Evolutionary conservation across 1,139 yeast species (phyloP).

Genomic region (Debaryomyces sp.): DNA sequence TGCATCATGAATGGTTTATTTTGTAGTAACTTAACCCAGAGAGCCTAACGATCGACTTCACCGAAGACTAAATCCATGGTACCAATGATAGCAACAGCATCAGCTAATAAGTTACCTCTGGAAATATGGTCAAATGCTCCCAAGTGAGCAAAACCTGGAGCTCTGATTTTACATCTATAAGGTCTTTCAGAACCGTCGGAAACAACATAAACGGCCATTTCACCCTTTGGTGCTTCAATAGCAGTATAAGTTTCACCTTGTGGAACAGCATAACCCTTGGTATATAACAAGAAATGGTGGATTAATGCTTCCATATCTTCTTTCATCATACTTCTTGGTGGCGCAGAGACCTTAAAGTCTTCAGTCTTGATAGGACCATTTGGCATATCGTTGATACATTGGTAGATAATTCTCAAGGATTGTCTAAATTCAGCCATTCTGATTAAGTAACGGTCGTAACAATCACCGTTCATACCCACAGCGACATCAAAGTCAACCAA

Average conservation of each 20-base stretch:
- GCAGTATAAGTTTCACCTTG: constrained; percentile 91
- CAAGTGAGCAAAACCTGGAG: constrained; percentile 90
- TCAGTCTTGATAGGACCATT: constrained; percentile 92
- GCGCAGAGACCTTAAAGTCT: constrained; percentile 84
- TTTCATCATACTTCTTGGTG: constrained; percentile 81
- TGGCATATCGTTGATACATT: constrained; percentile 90
- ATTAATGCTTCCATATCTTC: constrained; percentile 93
- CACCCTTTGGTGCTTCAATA: constrained; percentile 95
- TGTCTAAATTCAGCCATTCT: constrained; percentile 95
- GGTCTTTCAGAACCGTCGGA: constrained; percentile 92
- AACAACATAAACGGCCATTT: constrained; percentile 89
- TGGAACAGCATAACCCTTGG: constrained; percentile 89
- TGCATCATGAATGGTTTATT: constrained; percentile 10
- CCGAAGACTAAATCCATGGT: constrained; percentile 96
- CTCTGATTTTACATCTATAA: constrained; percentile 89
- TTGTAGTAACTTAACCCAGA: background rate
- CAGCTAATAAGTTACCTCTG: constrained; percentile 86
- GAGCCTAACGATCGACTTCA: constrained; percentile 87
- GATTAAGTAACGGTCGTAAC: constrained; percentile 85
- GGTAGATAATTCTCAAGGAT: constrained; percentile 84
- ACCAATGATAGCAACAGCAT: constrained; percentile 92
- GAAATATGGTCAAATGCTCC: constrained; percentile 87
- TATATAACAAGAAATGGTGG: constrained; percentile 84
- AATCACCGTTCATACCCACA: constrained; percentile 87
- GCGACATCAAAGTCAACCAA: constrained; percentile 84